Conservation (phyloP, 331 rosid species). For the Telfairia occidentalis region DNA sequence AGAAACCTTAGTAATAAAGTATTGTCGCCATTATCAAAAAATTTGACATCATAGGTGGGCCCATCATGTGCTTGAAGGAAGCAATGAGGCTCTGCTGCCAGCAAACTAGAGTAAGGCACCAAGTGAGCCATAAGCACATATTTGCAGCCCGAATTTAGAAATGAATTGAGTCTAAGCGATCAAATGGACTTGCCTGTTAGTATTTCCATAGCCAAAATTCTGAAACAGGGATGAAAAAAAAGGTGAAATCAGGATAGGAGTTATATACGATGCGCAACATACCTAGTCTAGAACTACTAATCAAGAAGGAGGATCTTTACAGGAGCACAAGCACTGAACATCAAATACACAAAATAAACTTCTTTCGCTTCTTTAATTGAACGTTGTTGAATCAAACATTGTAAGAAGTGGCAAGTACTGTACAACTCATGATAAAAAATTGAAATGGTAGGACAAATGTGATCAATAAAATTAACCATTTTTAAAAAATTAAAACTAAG, state of each 20-base stretch:
- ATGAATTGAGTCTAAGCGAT: neutral
- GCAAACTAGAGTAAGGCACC: constrained; percentile 35
- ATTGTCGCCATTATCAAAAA: constrained; percentile 53
- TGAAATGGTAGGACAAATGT: neutral
- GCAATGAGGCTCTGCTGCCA: constrained; percentile 53
- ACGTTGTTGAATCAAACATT: neutral
- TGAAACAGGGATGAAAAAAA: constrained; percentile 21
- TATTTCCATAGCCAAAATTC: constrained; percentile 39
- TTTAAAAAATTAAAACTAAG: neutral
- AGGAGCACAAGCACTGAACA: neutral
- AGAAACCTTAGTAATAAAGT: constrained; percentile 60
- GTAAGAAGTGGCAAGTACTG: neutral
- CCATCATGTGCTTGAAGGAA: constrained; percentile 68
- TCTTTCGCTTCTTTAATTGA: neutral
- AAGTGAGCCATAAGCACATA: constrained; percentile 17
- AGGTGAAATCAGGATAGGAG: neutral
- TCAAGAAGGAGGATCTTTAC: neutral
- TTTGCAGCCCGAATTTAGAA: neutral
- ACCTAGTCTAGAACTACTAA: neutral
- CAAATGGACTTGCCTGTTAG: constrained; percentile 33
- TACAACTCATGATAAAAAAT: neutral
- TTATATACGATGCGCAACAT: neutral
- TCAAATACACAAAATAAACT: neutral
- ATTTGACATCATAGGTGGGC: constrained; percentile 72
- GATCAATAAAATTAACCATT: neutral